These are phyloP conservation scores for Scedosporium dehoogii DNA, from an alignment of 2,329 filamentous ascomycete species.

Conservation along the genomic window DNA sequence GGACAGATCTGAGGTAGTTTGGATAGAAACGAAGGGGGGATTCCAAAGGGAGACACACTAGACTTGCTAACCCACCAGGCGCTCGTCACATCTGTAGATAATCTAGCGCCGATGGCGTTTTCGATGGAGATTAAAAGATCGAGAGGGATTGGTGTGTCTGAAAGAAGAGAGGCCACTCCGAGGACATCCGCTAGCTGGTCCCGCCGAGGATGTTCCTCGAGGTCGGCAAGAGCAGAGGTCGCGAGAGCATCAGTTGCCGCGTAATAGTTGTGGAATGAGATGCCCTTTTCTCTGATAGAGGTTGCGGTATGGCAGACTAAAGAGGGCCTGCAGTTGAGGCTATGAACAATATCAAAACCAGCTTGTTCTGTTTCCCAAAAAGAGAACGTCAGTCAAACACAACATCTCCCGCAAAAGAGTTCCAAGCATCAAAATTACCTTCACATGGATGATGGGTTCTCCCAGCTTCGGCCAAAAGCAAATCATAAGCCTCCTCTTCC, in stretches of 20 bases:
- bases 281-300: neutral
- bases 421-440: slow-evolving; percentile 2
- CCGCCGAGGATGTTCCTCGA: slow-evolving; percentile 2
- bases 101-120: neutral
- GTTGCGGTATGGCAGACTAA: neutral
- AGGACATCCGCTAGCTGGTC: slow-evolving; percentile 4
- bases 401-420: too few relatives aligned
- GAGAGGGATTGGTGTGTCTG: neutral
- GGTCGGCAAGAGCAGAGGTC: neutral
- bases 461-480: neutral
- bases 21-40: neutral
- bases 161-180: neutral
- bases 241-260: neutral
- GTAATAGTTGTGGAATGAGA: slow-evolving; percentile 1
- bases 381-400: neutral
- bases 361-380: neutral
- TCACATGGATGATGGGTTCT: neutral
- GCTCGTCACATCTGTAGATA: neutral
- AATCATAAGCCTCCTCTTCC: slow-evolving; percentile 1
- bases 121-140: slow-evolving; percentile 5
- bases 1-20: neutral
- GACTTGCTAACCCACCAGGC: slow-evolving; percentile 3
- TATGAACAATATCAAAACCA: neutral
- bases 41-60: neutral
- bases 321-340: neutral